Evolutionary conservation across 257 asterid genomes (phyloP), one percentile per base, ranked within the genome.

Genomic region (Penstemon davidsonii): DNA sequence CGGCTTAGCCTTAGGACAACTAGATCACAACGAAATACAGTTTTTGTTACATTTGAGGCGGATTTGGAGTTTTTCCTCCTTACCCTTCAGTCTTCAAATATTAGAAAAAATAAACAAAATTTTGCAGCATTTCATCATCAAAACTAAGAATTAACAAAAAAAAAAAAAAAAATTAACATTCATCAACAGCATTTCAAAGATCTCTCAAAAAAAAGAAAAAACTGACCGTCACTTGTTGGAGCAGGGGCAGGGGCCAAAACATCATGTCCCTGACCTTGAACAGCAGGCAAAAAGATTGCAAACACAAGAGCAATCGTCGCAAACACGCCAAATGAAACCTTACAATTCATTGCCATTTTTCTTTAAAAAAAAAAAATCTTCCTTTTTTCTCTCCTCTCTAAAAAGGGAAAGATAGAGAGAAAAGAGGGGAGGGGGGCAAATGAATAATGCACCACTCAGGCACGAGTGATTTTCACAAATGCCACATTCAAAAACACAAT

Each of bases 191-290:
- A 60, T 41, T 55, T 8, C 10, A 41, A 60, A 33, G 13, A 57
- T 68, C n/a, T 39, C 52, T 3, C 15, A 36, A 5, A 53, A 37
- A 3, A n/a, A 5, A 52, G 47, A 38, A 6, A 43, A 63, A 60
- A 59, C 76, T 42, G 5, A 90, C 96, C 95, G 71, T 90, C 91
- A 59, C 87, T 85, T 2, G 89, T 60, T 3, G 95, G 93, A 33
- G 91, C 81, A 11, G 93, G 93, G 42, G 89, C 85, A 4, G 93
- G 93, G 68, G 90, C 89, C 18, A 70, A 76, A 68, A 69, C 69
- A 39, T 69, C 76, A 56, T 66, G 37, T 13, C 59, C 80, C 8
- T 83, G 90, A 71, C 67, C 88, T 8, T 80, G 84, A 63, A 79
- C 86, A 40, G 75, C 74, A 38, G 95, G 85, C 73, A 85, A 44